Base-by-base conservation (phyloP, 2,329 filamentous ascomycete genomes). In the Teratosphaeria gauchensis region DNA sequence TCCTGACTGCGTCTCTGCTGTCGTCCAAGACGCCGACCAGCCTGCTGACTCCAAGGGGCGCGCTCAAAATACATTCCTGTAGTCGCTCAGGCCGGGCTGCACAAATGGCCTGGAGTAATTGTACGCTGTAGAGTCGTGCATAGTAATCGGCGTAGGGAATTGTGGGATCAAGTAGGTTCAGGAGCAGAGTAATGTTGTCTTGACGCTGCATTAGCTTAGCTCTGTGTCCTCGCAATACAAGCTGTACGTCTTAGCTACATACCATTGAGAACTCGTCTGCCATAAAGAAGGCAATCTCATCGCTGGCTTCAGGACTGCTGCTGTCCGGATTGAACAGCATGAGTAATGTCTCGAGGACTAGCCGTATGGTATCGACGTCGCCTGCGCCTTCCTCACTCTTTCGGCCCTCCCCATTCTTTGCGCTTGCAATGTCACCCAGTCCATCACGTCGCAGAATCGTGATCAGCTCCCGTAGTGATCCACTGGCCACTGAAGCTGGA, bases 251-350 rank as follows among this genome's bases (percentile, higher is more conserved):
- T 21, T 48, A n/a, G 52, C 28, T 54, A 32, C 52, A 54, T 78
- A 86, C 84, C 80, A 96, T 92, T 35, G 94, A 96, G 72, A 99
- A 99, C 74, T 97, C 92, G 75, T 99, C 94, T 57, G 94, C 94
- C 60, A 99, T 81, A 91, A 94, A 99, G 31, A 97, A 79, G 19
- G 88, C 88, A 67, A 99, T 95, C 75, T 99, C 94, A 64, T 97
- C 92, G 14, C 92, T 96, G 57, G 92, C 90, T 80, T 97, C 92
- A 33, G 90, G 79, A 69, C 84, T 86, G 54, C 76, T 77, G 68
- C 80, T 79, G 69, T 87, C 82, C 5, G 84, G 85, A 65, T 83
- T 84, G 74, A 97, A 97, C 48, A 99, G 85, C 86, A 95, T 92
- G 72, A 97, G 79, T 68, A 99, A 78, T 52, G 95, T 99, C 81